Conservation (phyloP, 768 basidiomycete species). For the Termitomyces sp. region DNA sequence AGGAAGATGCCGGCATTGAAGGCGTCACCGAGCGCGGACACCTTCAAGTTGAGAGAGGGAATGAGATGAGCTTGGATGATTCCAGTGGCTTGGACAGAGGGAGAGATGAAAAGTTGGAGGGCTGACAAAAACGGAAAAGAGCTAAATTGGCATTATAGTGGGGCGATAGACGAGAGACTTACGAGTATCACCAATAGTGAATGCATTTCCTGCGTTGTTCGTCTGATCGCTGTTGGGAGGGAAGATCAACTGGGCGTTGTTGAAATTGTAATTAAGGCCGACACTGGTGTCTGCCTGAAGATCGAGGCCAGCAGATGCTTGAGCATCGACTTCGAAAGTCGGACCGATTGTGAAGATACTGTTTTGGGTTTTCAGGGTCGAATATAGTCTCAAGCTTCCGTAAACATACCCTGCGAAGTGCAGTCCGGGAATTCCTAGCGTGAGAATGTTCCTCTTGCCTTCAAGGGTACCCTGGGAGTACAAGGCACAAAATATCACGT, state of each 20-base stretch:
- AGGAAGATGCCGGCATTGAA: conserved; percentile 37
- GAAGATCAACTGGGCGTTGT: conserved; percentile 38
- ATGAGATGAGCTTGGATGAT: conserved; percentile 43
- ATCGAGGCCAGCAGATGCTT: conserved; percentile 29
- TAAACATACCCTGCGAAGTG: conserved; percentile 41
- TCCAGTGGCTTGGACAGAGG: conserved; percentile 35
- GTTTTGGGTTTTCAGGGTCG: background rate
- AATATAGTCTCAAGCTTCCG: background rate
- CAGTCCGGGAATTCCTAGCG: conserved; percentile 41
- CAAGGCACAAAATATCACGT: background rate
- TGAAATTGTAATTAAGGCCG: conserved; percentile 38
- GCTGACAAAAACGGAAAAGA: conserved; percentile 18
- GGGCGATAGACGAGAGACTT: conserved; percentile 11
- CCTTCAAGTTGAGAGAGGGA: conserved; percentile 40
- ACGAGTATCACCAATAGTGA: conserved; percentile 39
- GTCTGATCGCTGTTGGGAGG: conserved; percentile 27
- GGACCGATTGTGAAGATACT: conserved; percentile 47
- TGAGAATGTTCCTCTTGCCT: conserved; percentile 35
- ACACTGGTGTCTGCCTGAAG: conserved; percentile 35
- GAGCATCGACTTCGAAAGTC: conserved; percentile 36
- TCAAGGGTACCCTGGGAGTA: conserved; percentile 30
- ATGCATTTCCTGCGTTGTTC: conserved; percentile 16
- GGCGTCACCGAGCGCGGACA: conserved; percentile 32
- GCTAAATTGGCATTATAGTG: background rate
- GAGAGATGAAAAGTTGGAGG: conserved; percentile 35